Evolutionary conservation across 2,329 filamentous ascomycete species (phyloP).

Genomic region (Golovinomyces cichoracearum): DNA sequence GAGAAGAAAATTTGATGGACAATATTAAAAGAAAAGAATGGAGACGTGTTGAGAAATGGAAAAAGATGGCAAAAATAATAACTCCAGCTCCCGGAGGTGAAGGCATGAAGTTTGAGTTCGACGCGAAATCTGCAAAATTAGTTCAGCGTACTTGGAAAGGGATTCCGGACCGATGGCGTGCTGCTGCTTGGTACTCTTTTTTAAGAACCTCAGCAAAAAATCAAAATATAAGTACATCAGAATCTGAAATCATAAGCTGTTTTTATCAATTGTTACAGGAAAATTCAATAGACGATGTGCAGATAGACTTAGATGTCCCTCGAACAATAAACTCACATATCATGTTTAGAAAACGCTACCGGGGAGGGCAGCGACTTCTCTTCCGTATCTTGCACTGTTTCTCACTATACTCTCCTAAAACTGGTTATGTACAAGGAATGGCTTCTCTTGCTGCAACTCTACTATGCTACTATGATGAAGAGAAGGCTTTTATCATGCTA

Average conservation of each 20-base stretch:
- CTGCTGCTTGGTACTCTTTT: slow-evolving; percentile 86
- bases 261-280: slow-evolving; percentile 49
- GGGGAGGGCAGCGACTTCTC: slow-evolving; percentile 69
- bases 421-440: slow-evolving; percentile 96
- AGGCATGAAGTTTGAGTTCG: slow-evolving; percentile 50
- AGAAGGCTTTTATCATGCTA: slow-evolving; percentile 81
- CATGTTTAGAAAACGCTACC: slow-evolving; percentile 83
- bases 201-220: slow-evolving; percentile 49
- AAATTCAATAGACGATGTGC: slow-evolving; percentile 68
- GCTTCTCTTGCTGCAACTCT: slow-evolving; percentile 75
- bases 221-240: slow-evolving; percentile 32
- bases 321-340: slow-evolving; percentile 86
- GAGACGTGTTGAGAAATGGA: slow-evolving; percentile 39
- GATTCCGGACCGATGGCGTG: slow-evolving; percentile 85
- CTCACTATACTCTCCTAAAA: slow-evolving; percentile 70
- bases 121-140: slow-evolving; percentile 56
- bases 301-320: slow-evolving; percentile 93
- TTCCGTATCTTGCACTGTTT: slow-evolving; percentile 84
- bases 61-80: slow-evolving; percentile 34
- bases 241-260: slow-evolving; percentile 42
- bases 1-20: slow-evolving; percentile 26
- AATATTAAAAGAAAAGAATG: slow-evolving; percentile 35
- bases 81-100: slow-evolving; percentile 25
- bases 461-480: slow-evolving; percentile 91
- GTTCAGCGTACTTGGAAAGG: slow-evolving; percentile 92